Evolutionary conservation across 2,329 filamentous ascomycete genomes (phyloP).

Genomic region (Metarhizium brunneum): DNA sequence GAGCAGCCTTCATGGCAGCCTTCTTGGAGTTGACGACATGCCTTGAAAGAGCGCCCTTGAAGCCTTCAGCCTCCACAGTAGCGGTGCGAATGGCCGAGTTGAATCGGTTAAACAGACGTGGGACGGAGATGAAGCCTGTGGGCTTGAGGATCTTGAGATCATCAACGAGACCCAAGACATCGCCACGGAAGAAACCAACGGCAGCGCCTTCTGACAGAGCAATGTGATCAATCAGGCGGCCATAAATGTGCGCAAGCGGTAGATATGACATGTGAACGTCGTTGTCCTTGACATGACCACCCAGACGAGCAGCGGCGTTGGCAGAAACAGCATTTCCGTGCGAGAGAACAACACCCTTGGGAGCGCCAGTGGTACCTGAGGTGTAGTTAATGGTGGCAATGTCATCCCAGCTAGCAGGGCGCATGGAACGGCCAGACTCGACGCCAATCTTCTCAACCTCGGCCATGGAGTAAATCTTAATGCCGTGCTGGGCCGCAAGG

Average conservation of each 20-base stretch:
- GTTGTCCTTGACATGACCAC: constrained; percentile 36
- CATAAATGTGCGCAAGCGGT: constrained; percentile 89
- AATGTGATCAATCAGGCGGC: constrained; percentile 71
- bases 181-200: constrained; percentile 91
- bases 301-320: constrained; percentile 49
- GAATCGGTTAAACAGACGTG: constrained; percentile 85
- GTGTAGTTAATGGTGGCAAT: constrained; percentile 88
- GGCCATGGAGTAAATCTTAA: constrained; percentile 68
- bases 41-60: constrained; percentile 73
- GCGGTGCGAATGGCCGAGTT: constrained; percentile 70
- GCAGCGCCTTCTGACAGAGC: constrained; percentile 61
- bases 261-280: constrained; percentile 79
- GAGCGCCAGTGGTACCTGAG: constrained; percentile 72
- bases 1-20: constrained; percentile 62
- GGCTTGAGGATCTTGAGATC: constrained; percentile 84
- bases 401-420: constrained; percentile 64
- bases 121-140: constrained; percentile 78
- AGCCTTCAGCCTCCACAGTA: constrained; percentile 68
- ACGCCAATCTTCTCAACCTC: constrained; percentile 77
- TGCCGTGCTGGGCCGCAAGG: constrained; percentile 63
- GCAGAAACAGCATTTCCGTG: constrained; percentile 75
- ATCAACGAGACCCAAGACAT: constrained; percentile 76
- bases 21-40: constrained; percentile 74
- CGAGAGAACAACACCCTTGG: constrained; percentile 76
- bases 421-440: constrained; percentile 58